Conservation (phyloP, 257 asterid genomes). For the Solanum okadae region DNA sequence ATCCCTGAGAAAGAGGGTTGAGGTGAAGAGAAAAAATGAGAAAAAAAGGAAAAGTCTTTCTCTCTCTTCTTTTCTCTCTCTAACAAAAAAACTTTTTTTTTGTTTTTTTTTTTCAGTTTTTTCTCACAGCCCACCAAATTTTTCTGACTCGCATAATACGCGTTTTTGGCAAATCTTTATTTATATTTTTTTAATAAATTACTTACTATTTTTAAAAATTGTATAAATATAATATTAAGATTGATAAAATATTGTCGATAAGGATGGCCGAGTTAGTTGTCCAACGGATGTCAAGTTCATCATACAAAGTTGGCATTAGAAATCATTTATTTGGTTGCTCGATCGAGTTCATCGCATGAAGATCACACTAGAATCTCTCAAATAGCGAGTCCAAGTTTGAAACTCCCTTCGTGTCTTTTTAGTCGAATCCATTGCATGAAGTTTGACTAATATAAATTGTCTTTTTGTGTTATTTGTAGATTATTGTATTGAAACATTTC, state of each 20-base stretch:
- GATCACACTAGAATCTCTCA: background rate
- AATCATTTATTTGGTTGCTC: background rate
- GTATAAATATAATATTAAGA: background rate
- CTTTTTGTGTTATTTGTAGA: too few relatives aligned
- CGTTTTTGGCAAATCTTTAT: background rate
- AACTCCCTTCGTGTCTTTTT: too few relatives aligned
- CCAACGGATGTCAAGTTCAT: background rate
- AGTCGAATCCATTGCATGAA: background rate
- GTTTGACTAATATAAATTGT: too few relatives aligned
- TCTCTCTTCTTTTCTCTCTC: conserved; percentile 50
- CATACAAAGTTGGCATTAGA: rapidly evolving
- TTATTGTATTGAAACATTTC: background rate
- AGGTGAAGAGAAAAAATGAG: conserved; percentile 4
- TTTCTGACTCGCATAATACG: background rate
- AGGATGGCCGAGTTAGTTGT: background rate
- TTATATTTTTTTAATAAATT: too few relatives aligned
- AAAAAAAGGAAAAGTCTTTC: conserved; percentile 2
- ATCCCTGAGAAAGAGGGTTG: conserved; percentile 68
- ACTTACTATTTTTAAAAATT: background rate
- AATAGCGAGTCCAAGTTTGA: too few relatives aligned
- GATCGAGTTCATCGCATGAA: background rate
- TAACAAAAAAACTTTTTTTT: background rate
- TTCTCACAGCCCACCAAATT: background rate
- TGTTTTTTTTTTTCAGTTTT: background rate
- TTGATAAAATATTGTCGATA: background rate